A percentile compares a stretch with the other conserved stretches of the same genome.
These are phyloP conservation scores for Leccinum ochraceum DNA, from an alignment of 768 basidiomycete species.

Conservation along the genomic window DNA sequence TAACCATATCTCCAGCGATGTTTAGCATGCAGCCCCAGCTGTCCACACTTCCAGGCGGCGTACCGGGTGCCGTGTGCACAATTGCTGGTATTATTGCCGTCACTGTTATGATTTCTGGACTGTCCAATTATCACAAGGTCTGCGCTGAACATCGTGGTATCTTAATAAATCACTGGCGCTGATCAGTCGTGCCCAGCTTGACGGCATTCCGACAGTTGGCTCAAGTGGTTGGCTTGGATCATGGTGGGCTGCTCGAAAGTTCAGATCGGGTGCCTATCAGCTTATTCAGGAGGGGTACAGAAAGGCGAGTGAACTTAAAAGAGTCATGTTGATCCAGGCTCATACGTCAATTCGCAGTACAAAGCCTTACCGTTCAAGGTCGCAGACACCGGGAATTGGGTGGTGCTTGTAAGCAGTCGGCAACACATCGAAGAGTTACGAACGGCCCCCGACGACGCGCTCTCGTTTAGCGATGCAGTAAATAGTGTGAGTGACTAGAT, in stretches of 20 bases:
- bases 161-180: background rate
- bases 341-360: background rate
- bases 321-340: background rate
- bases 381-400: background rate
- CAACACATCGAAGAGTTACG: too few relatives aligned
- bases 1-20: too few relatives aligned
- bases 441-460: too few relatives aligned
- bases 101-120: constrained; percentile 4
- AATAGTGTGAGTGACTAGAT: too few relatives aligned
- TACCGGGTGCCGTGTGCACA: constrained; percentile 5
- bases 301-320: background rate
- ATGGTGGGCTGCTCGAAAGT: too few relatives aligned
- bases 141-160: background rate
- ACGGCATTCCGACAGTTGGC: constrained; percentile 35
- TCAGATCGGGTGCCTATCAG: constrained; percentile 17
- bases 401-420: too few relatives aligned
- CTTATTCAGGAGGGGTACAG: constrained; percentile 29
- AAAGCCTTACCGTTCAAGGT: background rate
- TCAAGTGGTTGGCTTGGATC: constrained; percentile 10
- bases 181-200: constrained; percentile 18
- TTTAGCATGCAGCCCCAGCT: background rate
- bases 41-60: constrained; percentile 5
- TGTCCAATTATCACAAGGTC: constrained; percentile 9
- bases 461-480: too few relatives aligned
- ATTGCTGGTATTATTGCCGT: constrained; percentile 9